Base-by-base conservation (phyloP, 192 early-diverging fungal genomes). In the Dissophora globulifera region DNA sequence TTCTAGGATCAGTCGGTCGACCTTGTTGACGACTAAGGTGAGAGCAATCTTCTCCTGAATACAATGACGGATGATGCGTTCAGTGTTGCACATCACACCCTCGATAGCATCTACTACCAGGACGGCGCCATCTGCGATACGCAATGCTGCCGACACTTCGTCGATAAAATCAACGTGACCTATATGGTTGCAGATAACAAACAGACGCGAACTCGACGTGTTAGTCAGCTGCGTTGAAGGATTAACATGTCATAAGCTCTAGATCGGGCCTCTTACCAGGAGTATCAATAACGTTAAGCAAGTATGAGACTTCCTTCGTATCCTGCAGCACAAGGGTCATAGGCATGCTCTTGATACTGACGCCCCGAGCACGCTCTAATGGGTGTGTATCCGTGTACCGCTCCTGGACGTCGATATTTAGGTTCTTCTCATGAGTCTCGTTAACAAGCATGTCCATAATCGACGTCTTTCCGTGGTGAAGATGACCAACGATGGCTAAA, bases 391-490 rank as follows among this genome's bases (percentile, higher is more conserved):
- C 98, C 12, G 98, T 98, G 75, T 95, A 96, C 19, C 95, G 87
- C 62, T 89, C 83, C 85, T 82, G 64, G 47, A 54, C 54, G 41
- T 68, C 68, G 32, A 69, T 43, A 54, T 75, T 67, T 35, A 78
- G 49, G 50, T 81, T 81, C 33, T 80, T 81, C 35, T 84, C 81
- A 25, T 99, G 98, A 15, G 96, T 97, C 57, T 95, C 85, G 23
- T 89, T 84, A 17, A 99, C 91, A 26, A 99, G 88, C 79, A 95
- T 86, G 65, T 99, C 98, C 29, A 98, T 84, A 40, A 99, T 88
- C 9, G 95, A 87, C 0, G 96, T 95, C 64, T 99, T 99, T 56
- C 98, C 98, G 76, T 99, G 98, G 69, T 97, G 96, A 62, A 99
- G 82, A 79, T 98, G 96, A 25, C 98, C 98, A 2, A 94, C 90